phyloP scores from a whole-genome alignment of 2,329 filamentous ascomycete species.

The Orbilia quercus region DNA sequence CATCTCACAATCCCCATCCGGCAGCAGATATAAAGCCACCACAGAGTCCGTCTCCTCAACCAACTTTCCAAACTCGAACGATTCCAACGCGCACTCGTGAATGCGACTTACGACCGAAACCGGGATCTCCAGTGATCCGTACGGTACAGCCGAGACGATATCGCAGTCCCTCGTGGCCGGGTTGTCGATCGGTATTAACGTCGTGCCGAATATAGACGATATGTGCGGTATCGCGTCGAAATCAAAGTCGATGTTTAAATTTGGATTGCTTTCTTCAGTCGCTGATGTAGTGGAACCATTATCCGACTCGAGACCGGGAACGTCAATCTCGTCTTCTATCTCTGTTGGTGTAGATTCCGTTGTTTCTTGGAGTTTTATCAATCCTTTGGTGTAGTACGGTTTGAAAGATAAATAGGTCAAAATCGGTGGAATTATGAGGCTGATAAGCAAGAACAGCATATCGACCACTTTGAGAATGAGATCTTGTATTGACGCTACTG shows the following conservation, averaged over 20 bases:
- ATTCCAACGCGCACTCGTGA: slow-evolving; percentile 20
- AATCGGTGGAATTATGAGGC: neutral
- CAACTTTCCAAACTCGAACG: slow-evolving; percentile 14
- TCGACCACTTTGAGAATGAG: neutral
- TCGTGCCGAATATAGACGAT: neutral
- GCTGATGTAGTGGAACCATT: neutral
- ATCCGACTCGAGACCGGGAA: neutral
- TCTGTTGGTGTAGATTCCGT: no score
- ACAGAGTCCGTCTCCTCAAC: neutral
- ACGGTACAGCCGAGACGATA: neutral
- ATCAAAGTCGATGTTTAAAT: neutral
- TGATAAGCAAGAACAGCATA: neutral
- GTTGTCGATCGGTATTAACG: slow-evolving; percentile 11
- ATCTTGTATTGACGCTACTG: neutral
- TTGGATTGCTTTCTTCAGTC: neutral
- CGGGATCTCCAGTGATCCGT: slow-evolving; percentile 15
- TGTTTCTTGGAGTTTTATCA: no score
- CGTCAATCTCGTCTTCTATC: no score
- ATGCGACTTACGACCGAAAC: slow-evolving; percentile 21
- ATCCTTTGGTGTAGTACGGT: no score
- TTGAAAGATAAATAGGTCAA: neutral
- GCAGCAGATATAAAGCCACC: slow-evolving; percentile 16
- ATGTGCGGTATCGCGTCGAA: neutral
- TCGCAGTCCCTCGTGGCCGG: slow-evolving; percentile 7
- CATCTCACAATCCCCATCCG: slow-evolving; percentile 29